A percentile compares a stretch with the other conserved stretches of the same genome.
phyloP scores from a whole-genome alignment of 805 yeast species.

The Ogataea saltuana region DNA sequence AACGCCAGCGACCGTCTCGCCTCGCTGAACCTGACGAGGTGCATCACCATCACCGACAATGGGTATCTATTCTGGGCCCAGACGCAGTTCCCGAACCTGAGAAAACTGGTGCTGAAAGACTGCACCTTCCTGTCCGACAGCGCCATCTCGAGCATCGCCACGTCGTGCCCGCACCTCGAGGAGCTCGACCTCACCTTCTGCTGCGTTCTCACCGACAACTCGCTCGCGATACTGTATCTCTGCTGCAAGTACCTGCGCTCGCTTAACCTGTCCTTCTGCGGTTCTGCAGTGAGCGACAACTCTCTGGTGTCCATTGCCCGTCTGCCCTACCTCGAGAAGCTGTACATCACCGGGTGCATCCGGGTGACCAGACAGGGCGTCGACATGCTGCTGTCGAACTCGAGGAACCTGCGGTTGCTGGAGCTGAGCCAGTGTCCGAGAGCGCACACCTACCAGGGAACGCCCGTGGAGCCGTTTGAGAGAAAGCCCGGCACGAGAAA shows the following conservation, averaged over 20 bases:
- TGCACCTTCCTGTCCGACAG: constrained; percentile 73
- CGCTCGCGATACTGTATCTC: constrained; percentile 64
- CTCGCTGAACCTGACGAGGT: constrained; percentile 64
- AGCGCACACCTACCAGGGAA: constrained; percentile 62
- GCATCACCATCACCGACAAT: constrained; percentile 74
- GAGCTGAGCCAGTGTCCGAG: constrained; percentile 74
- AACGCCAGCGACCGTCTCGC: constrained; percentile 58
- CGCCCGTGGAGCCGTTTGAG: constrained; percentile 55
- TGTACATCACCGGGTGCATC: constrained; percentile 67
- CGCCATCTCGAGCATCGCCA: constrained; percentile 60
- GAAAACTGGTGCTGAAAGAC: constrained; percentile 58
- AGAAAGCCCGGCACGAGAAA: constrained; percentile 53
- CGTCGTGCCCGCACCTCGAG: constrained; percentile 58
- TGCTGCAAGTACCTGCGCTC: constrained; percentile 59
- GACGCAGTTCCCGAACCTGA: constrained; percentile 53
- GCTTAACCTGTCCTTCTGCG: constrained; percentile 71
- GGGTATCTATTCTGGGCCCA: constrained; percentile 71
- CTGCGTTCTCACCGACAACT: constrained; percentile 69
- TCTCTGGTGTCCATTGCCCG: constrained; percentile 63
- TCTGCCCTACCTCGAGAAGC: constrained; percentile 46
- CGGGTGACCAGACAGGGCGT: constrained; percentile 78
- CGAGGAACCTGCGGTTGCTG: constrained; percentile 50
- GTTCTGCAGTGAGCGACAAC: constrained; percentile 75
- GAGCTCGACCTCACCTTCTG: constrained; percentile 68
- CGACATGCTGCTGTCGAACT: constrained; percentile 62